Base-by-base conservation (phyloP, 805 yeast genomes). In the Pichia thaimueangensis region DNA sequence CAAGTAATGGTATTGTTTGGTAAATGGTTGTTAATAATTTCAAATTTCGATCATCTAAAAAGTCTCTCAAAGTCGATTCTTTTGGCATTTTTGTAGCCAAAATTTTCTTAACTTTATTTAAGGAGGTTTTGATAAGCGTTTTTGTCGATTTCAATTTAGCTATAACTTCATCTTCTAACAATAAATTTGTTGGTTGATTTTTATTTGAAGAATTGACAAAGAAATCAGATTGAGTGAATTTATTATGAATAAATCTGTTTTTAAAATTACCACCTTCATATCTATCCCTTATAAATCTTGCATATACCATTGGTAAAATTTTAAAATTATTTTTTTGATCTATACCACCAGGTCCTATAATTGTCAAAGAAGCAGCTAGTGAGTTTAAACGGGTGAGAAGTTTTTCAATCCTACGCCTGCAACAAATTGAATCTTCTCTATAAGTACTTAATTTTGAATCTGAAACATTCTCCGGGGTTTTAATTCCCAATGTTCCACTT, bases 201-300 rank as follows among this genome's bases (percentile, higher is more conserved):
- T 41, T 35, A 11, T 37, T 32, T 12, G 43, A 45, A 10, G 50
- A 47, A 33, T 52, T 51, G 10, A 51, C 48, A 30, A 51, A 69
- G 29, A 67, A 58, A 19, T 63, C 64, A 37, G 64, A 68, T 28
- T 48, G 28, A 8, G 21, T 1, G 12, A 16, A 4, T 32, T 15
- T 47, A 3, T 42, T 51, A 42, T 42, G 53, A 49, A 76, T 74
- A 50, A 81, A 80, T 21, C 85, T 86, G 52, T 82, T 82, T 37
- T 76, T 73, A 82, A 88, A 83, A 47, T 80, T 79, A n/a, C 89
- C 91, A 15, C 88, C 91, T 51, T 79, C 79, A 57, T 79, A 83
- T 42, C 74, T 76, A 23, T 78, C 78, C 32, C 72, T 68, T 16
- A 84, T 61, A 52, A 83, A 80, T 45, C 93, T 68, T 8, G 93